Base-by-base conservation (phyloP, 257 asterid genomes). In the Solanum pimpinellifolium region DNA sequence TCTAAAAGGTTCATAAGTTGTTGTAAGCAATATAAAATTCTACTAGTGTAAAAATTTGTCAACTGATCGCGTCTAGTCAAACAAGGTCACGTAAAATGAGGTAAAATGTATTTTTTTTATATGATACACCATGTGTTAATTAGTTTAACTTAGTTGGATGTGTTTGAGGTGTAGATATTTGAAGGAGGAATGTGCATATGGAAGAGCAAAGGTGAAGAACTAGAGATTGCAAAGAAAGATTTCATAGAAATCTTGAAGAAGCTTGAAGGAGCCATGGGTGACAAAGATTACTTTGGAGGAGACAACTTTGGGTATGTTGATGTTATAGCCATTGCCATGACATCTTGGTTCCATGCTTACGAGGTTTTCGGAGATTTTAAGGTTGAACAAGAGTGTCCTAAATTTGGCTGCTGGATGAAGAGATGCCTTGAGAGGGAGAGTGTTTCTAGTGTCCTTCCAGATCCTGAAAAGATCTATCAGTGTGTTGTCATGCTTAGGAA, bases 251-350 rank as follows among this genome's bases (percentile, higher is more conserved):
- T 88, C 46, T 41, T 96, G 76, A 94, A 94, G 92, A 92, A 88
- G 86, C 88, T 96, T 12, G 98, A 96, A 86, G 98, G 98, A 65
- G 96, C 94, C 39, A 60, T 94, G 89, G 94, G 92, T 68, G 93
- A 89, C 37, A 90, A 89, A 3, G 93, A 93, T 84, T 96, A 93
- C 86, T 94, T 91, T 1, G 94, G 94, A 1, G 98, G 98, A 6
- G 93, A 96, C 11, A 84, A 65, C 15, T 94, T 94, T 33, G 98
- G 97, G 56, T 93, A 90, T 7, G 86, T 96, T 12, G 98, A 96
- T 47, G 56, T 94, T 59, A 37, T 92, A 25, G 92, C 93, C 68
- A 78, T 93, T 9, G 91, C 93, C 11, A 29, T 90, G 65, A 82
- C 96, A 9, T 82, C 93, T 10, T 94, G 98, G 98, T 94, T 94